Evolutionary conservation across 2,329 filamentous ascomycete species (phyloP).

Genomic region (Penicillium sp.): DNA sequence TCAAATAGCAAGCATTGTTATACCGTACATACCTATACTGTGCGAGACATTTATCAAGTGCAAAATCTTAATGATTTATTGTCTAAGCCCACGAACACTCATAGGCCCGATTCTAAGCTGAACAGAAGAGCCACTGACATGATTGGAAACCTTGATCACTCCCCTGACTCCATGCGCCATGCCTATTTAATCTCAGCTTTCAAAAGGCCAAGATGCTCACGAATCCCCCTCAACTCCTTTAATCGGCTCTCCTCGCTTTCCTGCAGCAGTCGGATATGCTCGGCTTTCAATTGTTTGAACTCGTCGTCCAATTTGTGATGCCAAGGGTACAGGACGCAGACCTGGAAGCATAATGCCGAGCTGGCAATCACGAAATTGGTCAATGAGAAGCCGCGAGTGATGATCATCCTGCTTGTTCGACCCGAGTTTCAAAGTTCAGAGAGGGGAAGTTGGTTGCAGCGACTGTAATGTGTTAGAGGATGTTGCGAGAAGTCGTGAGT

Average conservation of each 20-base stretch:
- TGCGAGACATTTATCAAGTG: too few relatives aligned
- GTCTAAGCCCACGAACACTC: too few relatives aligned
- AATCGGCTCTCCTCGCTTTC: constrained; percentile 11
- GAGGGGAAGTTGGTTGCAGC: background rate
- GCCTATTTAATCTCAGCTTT: background rate
- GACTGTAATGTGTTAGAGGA: background rate
- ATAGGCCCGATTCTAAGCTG: too few relatives aligned
- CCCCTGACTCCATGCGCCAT: too few relatives aligned
- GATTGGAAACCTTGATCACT: too few relatives aligned
- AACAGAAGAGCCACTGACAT: too few relatives aligned
- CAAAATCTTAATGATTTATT: too few relatives aligned
- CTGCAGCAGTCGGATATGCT: constrained; percentile 47
- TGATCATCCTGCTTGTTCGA: constrained; percentile 37
- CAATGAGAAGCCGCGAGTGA: constrained; percentile 55
- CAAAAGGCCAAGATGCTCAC: constrained; percentile 1
- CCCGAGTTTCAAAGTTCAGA: background rate
- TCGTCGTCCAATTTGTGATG: constrained; percentile 63
- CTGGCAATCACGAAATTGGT: constrained; percentile 66
- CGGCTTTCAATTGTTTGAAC: constrained; percentile 59
- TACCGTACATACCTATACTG: too few relatives aligned
- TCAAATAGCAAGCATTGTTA: too few relatives aligned
- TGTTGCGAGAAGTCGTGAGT: too few relatives aligned
- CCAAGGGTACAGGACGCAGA: constrained; percentile 69
- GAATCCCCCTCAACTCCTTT: constrained; percentile 6
- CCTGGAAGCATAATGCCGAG: constrained; percentile 65